Conservation (phyloP, 2,329 filamentous ascomycete species). For the Arthrinium phaeospermum region DNA sequence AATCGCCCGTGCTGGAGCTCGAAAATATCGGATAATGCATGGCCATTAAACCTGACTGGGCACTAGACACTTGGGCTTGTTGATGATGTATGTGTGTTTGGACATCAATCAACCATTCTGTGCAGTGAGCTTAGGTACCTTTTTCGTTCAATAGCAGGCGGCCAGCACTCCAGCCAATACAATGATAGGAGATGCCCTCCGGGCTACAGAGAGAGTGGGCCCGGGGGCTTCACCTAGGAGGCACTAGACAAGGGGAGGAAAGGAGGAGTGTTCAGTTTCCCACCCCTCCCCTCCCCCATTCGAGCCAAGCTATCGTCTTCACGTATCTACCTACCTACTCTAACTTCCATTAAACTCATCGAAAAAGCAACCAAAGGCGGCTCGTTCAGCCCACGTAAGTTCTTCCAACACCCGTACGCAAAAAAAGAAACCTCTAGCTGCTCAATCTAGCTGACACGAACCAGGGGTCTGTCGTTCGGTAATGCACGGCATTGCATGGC, state of each 20-base stretch:
- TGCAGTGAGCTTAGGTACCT: not conserved
- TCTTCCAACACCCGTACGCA: not conserved
- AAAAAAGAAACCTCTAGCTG: not conserved
- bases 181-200: not conserved
- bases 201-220: not conserved
- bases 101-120: not conserved
- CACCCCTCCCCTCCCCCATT: not conserved
- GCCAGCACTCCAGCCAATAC: not conserved
- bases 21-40: not conserved
- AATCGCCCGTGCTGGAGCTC: not conserved
- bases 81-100: not conserved
- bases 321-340: not conserved
- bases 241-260: not conserved
- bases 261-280: not conserved
- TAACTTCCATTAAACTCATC: not conserved
- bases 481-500: not conserved
- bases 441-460: conserved; percentile 2
- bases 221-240: not conserved
- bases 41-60: not conserved
- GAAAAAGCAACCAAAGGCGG: not conserved
- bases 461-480: not conserved
- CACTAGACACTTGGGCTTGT: not conserved
- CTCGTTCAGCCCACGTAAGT: not conserved
- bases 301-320: not conserved
- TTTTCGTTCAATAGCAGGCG: not conserved